Conservation (phyloP, 192 early-diverging fungal species). For the Thamnidium elegans region DNA sequence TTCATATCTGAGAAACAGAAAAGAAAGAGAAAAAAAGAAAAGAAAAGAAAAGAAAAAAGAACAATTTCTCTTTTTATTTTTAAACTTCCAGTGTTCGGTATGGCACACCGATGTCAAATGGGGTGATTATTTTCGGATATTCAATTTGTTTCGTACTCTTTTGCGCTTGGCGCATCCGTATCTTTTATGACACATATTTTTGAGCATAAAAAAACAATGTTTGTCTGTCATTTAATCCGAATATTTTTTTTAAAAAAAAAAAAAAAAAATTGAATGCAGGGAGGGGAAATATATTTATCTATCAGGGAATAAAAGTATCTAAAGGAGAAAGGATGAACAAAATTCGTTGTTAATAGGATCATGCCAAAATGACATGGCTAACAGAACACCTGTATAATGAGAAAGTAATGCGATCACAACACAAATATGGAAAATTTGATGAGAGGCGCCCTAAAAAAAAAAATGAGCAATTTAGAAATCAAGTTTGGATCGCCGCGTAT, state of each 20-base stretch:
- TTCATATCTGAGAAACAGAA: constrained; percentile 1
- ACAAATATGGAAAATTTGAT: constrained; percentile 89
- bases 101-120: background rate
- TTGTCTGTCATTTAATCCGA: no score
- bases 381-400: constrained; percentile 70
- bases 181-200: no score
- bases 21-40: background rate
- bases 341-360: constrained; percentile 13
- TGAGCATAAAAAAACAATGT: no score
- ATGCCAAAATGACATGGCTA: constrained; percentile 57
- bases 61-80: background rate
- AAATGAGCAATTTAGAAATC: background rate
- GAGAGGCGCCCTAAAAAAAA: constrained; percentile 59
- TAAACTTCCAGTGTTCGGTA: background rate
- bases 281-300: background rate
- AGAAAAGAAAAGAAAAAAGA: no score
- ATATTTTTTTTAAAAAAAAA: no score
- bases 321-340: background rate
- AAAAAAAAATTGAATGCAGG: background rate
- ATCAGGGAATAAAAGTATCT: background rate
- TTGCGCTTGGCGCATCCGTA: background rate
- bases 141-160: background rate
- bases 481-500: background rate
- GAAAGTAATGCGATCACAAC: constrained; percentile 69
- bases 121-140: background rate